These are phyloP conservation scores for Apiospora kogelbergensis DNA, from an alignment of 2,329 filamentous ascomycete genomes.

Conservation along the genomic window DNA sequence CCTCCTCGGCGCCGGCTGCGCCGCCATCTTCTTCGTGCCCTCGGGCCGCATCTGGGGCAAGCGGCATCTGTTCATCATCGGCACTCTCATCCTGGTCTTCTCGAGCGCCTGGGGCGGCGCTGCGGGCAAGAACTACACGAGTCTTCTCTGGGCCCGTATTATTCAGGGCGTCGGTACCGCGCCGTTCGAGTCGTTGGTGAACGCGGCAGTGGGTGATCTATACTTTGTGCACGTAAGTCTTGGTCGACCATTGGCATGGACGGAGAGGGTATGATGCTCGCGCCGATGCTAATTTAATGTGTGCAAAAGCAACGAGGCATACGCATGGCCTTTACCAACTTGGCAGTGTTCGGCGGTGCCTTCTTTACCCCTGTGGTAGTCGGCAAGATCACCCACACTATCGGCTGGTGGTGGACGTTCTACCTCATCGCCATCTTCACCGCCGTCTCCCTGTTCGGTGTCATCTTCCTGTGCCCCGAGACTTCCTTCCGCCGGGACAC, in stretches of 20 bases:
- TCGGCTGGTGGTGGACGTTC: slow-evolving; percentile 88
- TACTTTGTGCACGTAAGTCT: slow-evolving; percentile 79
- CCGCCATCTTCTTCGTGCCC: slow-evolving; percentile 83
- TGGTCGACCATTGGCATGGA: not conserved
- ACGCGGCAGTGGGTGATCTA: slow-evolving; percentile 84
- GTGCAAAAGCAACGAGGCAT: slow-evolving; percentile 65
- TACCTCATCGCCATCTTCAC: slow-evolving; percentile 86
- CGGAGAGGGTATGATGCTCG: not conserved
- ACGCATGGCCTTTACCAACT: slow-evolving; percentile 77
- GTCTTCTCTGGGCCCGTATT: slow-evolving; percentile 74
- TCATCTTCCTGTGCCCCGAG: slow-evolving; percentile 82
- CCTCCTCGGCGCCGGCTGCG: slow-evolving; percentile 77
- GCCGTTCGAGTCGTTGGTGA: slow-evolving; percentile 87
- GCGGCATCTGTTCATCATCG: slow-evolving; percentile 80
- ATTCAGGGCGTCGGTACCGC: slow-evolving; percentile 85
- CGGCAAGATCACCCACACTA: slow-evolving; percentile 74
- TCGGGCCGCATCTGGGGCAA: slow-evolving; percentile 91
- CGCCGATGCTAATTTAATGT: not conserved
- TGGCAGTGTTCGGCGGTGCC: slow-evolving; percentile 56
- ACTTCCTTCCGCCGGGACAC: slow-evolving; percentile 72
- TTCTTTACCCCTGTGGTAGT: slow-evolving; percentile 83
- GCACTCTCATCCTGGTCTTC: slow-evolving; percentile 69
- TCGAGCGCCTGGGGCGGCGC: slow-evolving; percentile 79
- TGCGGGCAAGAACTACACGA: slow-evolving; percentile 65
- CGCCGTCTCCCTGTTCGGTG: slow-evolving; percentile 64